Percentiles rank a stretch among this genome's conserved stretches.
Evolutionary conservation across 768 basidiomycete genomes (phyloP).

Genomic region (Tulasnella sp.): DNA sequence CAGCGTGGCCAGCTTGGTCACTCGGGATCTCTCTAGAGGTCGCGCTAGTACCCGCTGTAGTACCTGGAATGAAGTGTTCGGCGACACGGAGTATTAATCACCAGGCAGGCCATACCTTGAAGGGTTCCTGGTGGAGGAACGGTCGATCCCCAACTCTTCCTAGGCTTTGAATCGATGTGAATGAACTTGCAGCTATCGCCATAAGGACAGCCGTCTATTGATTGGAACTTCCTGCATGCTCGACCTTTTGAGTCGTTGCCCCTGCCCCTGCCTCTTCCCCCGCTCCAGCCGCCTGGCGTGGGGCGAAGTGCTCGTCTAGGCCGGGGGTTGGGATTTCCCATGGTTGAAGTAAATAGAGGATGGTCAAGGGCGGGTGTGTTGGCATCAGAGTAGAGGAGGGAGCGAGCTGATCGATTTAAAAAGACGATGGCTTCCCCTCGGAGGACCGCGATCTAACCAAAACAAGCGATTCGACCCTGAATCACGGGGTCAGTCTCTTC

Average conservation of each 20-base stretch:
- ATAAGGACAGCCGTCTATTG: neutral
- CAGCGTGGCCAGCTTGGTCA: too few species aligned
- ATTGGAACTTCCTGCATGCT: neutral
- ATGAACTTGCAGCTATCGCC: neutral
- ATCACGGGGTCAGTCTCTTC: neutral
- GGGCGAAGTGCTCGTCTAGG: neutral
- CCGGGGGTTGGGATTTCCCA: neutral
- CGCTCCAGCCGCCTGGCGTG: too few species aligned
- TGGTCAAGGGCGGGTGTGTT: neutral
- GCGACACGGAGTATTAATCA: too few species aligned
- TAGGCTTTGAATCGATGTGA: neutral
- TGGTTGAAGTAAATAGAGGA: neutral
- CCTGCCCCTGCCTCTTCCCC: too few species aligned
- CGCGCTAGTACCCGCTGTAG: too few species aligned
- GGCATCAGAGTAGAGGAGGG: neutral
- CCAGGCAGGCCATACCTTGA: too few species aligned
- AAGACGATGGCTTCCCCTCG: neutral
- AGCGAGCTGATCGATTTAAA: neutral
- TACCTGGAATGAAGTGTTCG: neutral
- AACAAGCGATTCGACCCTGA: neutral
- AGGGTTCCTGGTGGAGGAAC: neutral
- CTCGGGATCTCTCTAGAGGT: neutral
- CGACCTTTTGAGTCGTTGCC: neutral
- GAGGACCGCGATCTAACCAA: neutral
- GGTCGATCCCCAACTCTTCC: neutral